Conservation (phyloP, 1,284 basidiomycete species). For the Apiotrichum gracile region DNA sequence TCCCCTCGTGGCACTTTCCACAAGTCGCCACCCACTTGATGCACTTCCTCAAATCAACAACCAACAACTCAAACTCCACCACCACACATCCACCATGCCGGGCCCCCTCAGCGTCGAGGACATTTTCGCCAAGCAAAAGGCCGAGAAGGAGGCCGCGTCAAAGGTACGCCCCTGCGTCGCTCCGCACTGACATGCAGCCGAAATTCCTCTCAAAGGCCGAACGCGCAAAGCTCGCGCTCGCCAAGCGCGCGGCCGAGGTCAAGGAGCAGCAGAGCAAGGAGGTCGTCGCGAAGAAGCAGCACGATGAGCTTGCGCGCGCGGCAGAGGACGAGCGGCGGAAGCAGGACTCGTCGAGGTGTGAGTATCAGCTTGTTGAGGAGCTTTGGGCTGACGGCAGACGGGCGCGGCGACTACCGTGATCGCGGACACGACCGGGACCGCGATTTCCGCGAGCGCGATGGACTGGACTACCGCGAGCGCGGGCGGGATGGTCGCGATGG, state of each 20-base stretch:
- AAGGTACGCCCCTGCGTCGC: constrained; percentile 54
- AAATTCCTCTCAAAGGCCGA: constrained; percentile 84
- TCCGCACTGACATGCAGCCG: constrained; percentile 53
- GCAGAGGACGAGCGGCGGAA: constrained; percentile 62
- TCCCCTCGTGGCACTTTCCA: not conserved
- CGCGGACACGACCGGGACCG: constrained; percentile 2
- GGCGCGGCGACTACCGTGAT: constrained; percentile 4
- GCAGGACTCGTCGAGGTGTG: constrained; percentile 29
- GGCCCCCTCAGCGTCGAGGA: constrained; percentile 57
- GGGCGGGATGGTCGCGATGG: not conserved
- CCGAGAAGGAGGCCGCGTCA: constrained; percentile 77
- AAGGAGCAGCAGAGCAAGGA: constrained; percentile 50
- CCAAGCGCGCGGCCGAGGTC: constrained; percentile 74
- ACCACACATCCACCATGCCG: constrained; percentile 3
- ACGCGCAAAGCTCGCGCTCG: constrained; percentile 77
- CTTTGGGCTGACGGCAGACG: constrained; percentile 25
- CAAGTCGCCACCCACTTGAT: not conserved
- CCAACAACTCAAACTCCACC: not conserved
- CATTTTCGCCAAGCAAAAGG: constrained; percentile 75
- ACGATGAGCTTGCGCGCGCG: constrained; percentile 65
- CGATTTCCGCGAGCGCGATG: constrained; percentile 7
- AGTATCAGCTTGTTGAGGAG: constrained; percentile 5
- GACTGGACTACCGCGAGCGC: constrained; percentile 13
- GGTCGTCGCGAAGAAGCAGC: constrained; percentile 60
- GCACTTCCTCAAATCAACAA: not conserved